Conservation (phyloP, 2,329 filamentous ascomycete species). For the Neofusicoccum ribis region DNA sequence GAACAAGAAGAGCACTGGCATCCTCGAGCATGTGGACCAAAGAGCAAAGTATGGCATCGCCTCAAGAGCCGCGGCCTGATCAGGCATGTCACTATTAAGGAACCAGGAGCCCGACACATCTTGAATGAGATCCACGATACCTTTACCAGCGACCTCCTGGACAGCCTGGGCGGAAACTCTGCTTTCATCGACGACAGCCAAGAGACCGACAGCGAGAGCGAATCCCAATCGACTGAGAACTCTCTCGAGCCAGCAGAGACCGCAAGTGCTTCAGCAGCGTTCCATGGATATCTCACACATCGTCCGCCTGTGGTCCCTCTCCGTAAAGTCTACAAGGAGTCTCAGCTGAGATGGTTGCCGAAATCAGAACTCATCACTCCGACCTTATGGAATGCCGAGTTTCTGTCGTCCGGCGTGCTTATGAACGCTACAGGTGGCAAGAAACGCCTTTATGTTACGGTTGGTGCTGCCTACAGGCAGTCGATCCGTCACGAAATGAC, state of each 20-base stretch:
- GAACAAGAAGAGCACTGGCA: conserved; percentile 54
- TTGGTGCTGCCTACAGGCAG: conserved; percentile 73
- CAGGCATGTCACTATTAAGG: conserved; percentile 61
- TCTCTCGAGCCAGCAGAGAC: conserved; percentile 13
- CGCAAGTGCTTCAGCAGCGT: too few species aligned
- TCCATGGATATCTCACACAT: too few species aligned
- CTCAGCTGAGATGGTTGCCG: conserved; percentile 68
- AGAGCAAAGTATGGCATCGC: conserved; percentile 66
- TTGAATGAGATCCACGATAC: conserved; percentile 62
- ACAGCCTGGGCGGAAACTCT: background rate
- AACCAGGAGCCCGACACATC: conserved; percentile 67
- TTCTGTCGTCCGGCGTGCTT: conserved; percentile 68
- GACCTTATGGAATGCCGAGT: conserved; percentile 69
- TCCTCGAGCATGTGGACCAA: conserved; percentile 66
- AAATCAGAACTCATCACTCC: conserved; percentile 73
- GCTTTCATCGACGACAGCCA: conserved; percentile 23
- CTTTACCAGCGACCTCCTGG: conserved; percentile 50
- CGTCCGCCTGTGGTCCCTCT: conserved; percentile 71
- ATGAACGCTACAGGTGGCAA: conserved; percentile 62
- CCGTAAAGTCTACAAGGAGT: conserved; percentile 73
- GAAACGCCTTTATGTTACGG: conserved; percentile 73
- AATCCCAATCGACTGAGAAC: background rate
- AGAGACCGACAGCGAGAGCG: background rate
- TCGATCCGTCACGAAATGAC: conserved; percentile 47
- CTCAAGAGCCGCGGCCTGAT: conserved; percentile 74